Percentiles rank a stretch among this genome's conserved stretches.
Conservation (phyloP, 306 rosid genomes). For the Fragaria ananassa region DNA sequence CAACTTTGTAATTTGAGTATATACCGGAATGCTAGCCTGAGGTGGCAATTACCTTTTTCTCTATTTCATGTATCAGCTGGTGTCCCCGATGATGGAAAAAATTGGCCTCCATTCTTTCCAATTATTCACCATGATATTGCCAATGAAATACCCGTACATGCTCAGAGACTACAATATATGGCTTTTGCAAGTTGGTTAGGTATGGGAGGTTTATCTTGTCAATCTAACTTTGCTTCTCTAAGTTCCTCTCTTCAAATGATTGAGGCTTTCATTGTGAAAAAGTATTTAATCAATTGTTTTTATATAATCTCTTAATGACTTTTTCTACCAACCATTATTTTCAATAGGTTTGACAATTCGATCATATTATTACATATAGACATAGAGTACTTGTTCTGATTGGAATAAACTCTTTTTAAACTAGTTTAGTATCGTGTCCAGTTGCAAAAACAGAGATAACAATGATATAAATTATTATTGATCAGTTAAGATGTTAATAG, state of each 20-base stretch:
- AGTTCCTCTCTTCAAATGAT: neutral
- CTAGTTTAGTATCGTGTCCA: neutral
- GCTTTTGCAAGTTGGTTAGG: slow-evolving; percentile 99
- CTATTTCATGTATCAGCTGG: slow-evolving; percentile 55
- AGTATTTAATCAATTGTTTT: neutral
- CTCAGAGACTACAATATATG: slow-evolving; percentile 88
- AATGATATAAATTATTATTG: neutral
- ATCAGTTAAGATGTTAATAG: neutral
- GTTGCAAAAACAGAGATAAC: neutral
- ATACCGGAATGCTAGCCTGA: slow-evolving; percentile 15
- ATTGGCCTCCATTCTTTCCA: slow-evolving; percentile 97
- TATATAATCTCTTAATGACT: neutral
- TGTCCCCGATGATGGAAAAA: slow-evolving; percentile 69
- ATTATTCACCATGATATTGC: slow-evolving; percentile 97
- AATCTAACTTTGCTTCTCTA: neutral
- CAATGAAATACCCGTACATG: slow-evolving; percentile 92
- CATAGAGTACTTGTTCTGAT: neutral
- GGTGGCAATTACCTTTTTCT: slow-evolving; percentile 13
- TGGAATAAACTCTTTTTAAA: neutral
- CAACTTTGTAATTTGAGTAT: slow-evolving; percentile 8
- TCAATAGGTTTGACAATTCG: neutral
- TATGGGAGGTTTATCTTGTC: slow-evolving; percentile 32
- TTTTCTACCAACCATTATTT: neutral
- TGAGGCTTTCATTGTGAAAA: neutral
- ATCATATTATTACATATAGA: neutral